Evolutionary conservation across 805 yeast genomes (phyloP).

Genomic region (Saturnispora hagleri): DNA sequence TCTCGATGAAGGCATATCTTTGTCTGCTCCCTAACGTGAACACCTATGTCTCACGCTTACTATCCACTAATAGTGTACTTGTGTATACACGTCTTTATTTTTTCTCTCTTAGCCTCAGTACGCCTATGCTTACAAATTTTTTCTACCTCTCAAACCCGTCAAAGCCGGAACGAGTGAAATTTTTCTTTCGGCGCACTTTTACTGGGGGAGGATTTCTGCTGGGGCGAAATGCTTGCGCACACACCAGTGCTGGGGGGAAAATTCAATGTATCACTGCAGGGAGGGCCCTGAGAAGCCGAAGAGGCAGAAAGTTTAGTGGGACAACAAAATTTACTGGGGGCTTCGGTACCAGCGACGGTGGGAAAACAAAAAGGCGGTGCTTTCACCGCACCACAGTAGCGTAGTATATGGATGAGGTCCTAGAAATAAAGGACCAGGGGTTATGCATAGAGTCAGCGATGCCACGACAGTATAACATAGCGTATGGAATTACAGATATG

Average conservation of each 20-base stretch:
- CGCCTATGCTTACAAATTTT: neutral
- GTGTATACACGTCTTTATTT: neutral
- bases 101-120: neutral
- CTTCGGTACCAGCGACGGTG: too few species aligned
- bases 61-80: neutral
- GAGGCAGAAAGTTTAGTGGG: neutral
- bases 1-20: slow-evolving; percentile 6
- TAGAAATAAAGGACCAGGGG: too few species aligned
- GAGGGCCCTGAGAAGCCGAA: neutral
- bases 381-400: too few species aligned
- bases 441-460: neutral
- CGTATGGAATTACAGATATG: neutral
- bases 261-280: too few species aligned
- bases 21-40: neutral
- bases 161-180: neutral
- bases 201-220: neutral
- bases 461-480: slow-evolving; percentile 4
- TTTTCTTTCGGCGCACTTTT: too few species aligned
- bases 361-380: too few species aligned
- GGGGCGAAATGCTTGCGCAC: neutral
- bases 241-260: too few species aligned
- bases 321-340: too few species aligned
- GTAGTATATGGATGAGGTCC: too few species aligned
- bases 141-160: neutral
- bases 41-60: neutral